Conservation (phyloP, 768 basidiomycete species). For the Cystobasidium onofrii region DNA sequence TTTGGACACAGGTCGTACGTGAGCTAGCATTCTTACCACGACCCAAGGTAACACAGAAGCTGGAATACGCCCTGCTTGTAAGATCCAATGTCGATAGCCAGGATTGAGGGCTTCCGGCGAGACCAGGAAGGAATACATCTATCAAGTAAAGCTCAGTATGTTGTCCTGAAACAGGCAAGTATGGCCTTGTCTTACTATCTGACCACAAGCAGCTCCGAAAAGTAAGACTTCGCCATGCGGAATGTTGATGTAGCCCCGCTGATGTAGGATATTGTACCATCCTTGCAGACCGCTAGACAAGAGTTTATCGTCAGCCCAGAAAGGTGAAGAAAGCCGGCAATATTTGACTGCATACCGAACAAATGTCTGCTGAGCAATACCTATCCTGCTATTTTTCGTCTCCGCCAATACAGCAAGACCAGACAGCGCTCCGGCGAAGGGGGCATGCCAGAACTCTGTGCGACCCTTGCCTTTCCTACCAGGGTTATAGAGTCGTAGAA, state of each 20-base stretch:
- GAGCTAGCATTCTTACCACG: neutral
- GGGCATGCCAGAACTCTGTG: constrained; percentile 61
- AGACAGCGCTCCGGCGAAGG: constrained; percentile 66
- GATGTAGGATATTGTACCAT: constrained; percentile 69
- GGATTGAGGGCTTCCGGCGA: constrained; percentile 38
- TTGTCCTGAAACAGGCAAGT: neutral
- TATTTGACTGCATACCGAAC: too few species aligned
- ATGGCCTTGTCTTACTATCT: constrained; percentile 56
- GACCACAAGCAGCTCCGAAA: constrained; percentile 72
- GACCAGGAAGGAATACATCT: constrained; percentile 38
- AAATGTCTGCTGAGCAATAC: constrained; percentile 78
- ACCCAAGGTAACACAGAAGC: constrained; percentile 33
- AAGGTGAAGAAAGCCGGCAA: too few species aligned
- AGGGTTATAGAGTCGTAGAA: constrained; percentile 40
- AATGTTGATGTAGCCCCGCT: constrained; percentile 58
- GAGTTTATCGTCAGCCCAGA: too few species aligned
- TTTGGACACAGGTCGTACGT: too few species aligned
- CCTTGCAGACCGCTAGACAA: constrained; percentile 73
- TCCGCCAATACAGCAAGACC: constrained; percentile 72
- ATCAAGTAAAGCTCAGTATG: neutral
- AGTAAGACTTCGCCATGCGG: constrained; percentile 77
- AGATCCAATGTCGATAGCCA: constrained; percentile 39
- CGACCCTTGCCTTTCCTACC: constrained; percentile 47
- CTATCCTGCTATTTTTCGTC: constrained; percentile 56
- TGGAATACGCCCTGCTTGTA: constrained; percentile 35